A percentile compares a stretch with the other conserved stretches of the same genome.
These are phyloP conservation scores for Fusarium cicatricum DNA, from an alignment of 2,329 filamentous ascomycete species.

Conservation along the genomic window DNA sequence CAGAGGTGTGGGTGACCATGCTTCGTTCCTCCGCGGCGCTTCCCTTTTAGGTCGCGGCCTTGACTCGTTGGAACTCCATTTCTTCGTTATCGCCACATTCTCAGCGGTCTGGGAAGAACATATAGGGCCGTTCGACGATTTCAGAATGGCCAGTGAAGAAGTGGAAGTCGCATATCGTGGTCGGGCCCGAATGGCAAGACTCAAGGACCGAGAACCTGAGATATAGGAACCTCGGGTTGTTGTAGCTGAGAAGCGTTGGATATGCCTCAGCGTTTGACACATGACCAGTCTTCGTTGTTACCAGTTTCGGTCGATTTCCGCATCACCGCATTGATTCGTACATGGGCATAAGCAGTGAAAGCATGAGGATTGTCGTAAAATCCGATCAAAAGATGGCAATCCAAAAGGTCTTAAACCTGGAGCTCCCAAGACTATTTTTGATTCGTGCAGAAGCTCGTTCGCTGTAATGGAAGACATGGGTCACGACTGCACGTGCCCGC, in stretches of 20 bases:
- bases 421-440: conserved; percentile 22
- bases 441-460: conserved; percentile 17
- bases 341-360: neutral
- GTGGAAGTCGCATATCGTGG: conserved; percentile 29
- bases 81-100: conserved; percentile 5
- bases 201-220: conserved; percentile 14
- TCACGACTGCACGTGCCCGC: conserved; percentile 31
- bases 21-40: conserved; percentile 25
- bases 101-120: conserved; percentile 13
- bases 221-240: conserved; percentile 21
- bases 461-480: conserved; percentile 8
- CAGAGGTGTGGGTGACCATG: conserved; percentile 9
- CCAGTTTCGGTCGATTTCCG: conserved; percentile 26
- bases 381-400: neutral
- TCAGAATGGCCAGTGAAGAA: conserved; percentile 11
- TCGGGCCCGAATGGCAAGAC: conserved; percentile 5
- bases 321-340: conserved; percentile 36
- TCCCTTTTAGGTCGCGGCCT: conserved; percentile 15
- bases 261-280: conserved; percentile 40
- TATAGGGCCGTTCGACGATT: conserved; percentile 2
- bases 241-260: conserved; percentile 26
- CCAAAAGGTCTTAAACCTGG: conserved; percentile 3
- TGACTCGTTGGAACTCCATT: conserved; percentile 6
- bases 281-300: conserved; percentile 40
- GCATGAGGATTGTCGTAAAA: conserved; percentile 5